A percentile compares a stretch with the other conserved stretches of the same genome.
These are phyloP conservation scores for Ustanciosporium gigantosporum DNA, from an alignment of 1,284 basidiomycete species.

Conservation along the genomic window DNA sequence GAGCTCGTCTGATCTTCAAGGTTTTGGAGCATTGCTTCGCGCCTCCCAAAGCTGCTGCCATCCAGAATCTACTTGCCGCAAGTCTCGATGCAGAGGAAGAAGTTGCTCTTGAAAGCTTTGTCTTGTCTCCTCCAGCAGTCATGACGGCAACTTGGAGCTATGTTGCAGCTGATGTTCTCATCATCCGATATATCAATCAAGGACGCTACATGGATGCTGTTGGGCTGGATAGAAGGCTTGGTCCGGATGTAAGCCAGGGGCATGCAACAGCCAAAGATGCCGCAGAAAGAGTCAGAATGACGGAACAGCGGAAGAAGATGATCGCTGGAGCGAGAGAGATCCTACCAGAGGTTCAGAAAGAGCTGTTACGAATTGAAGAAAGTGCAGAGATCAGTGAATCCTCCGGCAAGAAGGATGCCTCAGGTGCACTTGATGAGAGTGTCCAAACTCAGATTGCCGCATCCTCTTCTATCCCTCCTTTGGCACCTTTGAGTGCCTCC, in stretches of 20 bases:
- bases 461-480: neutral
- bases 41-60: constrained; percentile 36
- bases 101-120: constrained; percentile 31
- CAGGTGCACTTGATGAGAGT: too few relatives aligned
- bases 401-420: too few relatives aligned
- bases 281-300: constrained; percentile 30
- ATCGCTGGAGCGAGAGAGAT: constrained; percentile 36
- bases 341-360: constrained; percentile 43
- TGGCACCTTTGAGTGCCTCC: constrained; percentile 31
- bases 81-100: constrained; percentile 37
- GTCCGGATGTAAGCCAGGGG: constrained; percentile 34
- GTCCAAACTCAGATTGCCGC: too few relatives aligned
- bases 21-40: constrained; percentile 47
- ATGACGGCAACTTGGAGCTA: constrained; percentile 39
- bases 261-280: constrained; percentile 18
- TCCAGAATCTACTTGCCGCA: constrained; percentile 36
- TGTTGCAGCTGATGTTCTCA: constrained; percentile 44
- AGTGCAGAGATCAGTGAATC: constrained; percentile 27
- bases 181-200: constrained; percentile 46
- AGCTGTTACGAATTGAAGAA: constrained; percentile 39
- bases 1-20: constrained; percentile 28
- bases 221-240: constrained; percentile 42
- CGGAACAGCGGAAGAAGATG: constrained; percentile 40
- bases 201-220: constrained; percentile 53
- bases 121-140: constrained; percentile 28